phyloP scores from a whole-genome alignment of 345 rosid species.

The Ceriops tagal region DNA sequence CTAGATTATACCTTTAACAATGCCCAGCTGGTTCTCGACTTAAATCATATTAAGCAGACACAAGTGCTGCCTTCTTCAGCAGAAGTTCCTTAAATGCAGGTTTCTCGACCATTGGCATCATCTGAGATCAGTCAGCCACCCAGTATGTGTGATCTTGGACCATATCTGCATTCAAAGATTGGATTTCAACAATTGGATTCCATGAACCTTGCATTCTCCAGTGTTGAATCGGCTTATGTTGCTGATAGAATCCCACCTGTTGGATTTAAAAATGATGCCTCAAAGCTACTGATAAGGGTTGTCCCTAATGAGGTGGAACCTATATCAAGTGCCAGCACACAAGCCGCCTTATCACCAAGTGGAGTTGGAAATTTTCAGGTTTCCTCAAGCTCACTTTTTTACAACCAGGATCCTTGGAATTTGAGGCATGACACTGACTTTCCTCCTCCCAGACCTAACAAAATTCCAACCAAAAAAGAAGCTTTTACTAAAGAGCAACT shows the following conservation, averaged over 20 bases:
- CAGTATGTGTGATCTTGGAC: conserved; percentile 31
- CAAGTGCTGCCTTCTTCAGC: conserved; percentile 26
- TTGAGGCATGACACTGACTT: conserved; percentile 41
- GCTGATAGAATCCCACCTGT: conserved; percentile 31
- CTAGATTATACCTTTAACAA: conserved; percentile 29
- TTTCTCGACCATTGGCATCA: conserved; percentile 32
- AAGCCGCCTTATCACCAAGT: conserved; percentile 24
- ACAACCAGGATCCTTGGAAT: conserved; percentile 67
- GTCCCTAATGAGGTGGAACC: conserved; percentile 28
- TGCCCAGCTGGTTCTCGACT: conserved; percentile 27
- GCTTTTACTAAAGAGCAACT: conserved; percentile 28
- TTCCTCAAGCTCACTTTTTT: conserved; percentile 53
- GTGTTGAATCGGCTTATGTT: conserved; percentile 23
- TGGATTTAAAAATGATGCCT: conserved; percentile 32
- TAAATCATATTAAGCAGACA: conserved; percentile 24
- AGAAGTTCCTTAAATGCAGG: conserved; percentile 28
- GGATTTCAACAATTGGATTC: conserved; percentile 37
- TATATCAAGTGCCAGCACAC: conserved; percentile 14
- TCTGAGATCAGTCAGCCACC: conserved; percentile 30
- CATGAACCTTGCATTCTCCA: conserved; percentile 25
- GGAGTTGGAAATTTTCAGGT: conserved; percentile 35
- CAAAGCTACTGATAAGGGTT: conserved; percentile 28
- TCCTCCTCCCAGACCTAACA: conserved; percentile 59
- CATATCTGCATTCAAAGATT: conserved; percentile 34
- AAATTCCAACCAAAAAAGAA: conserved; percentile 42